These are phyloP conservation scores for Arctium lappa DNA, from an alignment of 129 eudicot genomes.

Conservation along the genomic window DNA sequence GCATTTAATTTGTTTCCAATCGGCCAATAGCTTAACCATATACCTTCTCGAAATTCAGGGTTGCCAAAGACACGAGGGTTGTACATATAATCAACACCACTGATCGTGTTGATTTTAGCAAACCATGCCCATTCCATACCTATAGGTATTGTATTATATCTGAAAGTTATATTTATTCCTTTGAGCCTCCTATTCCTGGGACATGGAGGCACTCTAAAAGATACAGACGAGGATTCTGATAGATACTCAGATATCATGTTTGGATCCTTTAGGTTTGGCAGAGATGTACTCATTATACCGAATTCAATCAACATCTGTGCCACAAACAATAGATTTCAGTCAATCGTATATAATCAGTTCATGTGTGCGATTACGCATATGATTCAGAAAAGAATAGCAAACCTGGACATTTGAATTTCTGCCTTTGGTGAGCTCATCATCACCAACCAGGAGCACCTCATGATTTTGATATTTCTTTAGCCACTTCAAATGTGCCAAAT, in stretches of 20 bases:
- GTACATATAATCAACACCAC: conserved; percentile 17
- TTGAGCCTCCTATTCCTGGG: conserved; percentile 13
- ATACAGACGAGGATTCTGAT: conserved; percentile 15
- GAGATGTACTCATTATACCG: conserved; percentile 28
- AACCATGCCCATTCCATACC: conserved; percentile 14
- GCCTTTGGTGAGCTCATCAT: conserved; percentile 11
- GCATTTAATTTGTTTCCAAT: conserved; percentile 1
- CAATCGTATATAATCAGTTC: not conserved
- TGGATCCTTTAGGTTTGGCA: conserved; percentile 18
- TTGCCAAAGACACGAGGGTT: conserved; percentile 20
- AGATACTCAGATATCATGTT: not conserved
- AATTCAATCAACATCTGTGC: conserved; percentile 33
- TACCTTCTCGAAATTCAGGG: conserved; percentile 10
- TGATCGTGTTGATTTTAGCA: conserved; percentile 7
- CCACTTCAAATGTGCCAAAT: conserved; percentile 29
- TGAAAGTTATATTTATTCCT: conserved; percentile 19
- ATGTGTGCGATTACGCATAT: not conserved
- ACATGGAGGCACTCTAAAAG: conserved; percentile 23
- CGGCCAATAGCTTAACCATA: conserved; percentile 33
- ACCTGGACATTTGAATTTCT: conserved; percentile 15
- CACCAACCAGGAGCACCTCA: conserved; percentile 11
- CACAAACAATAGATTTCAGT: not conserved
- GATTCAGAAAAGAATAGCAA: not conserved
- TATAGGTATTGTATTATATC: not conserved
- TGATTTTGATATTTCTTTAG: conserved; percentile 18